Conservation (phyloP, 495 filamentous ascomycete species). For the Xylaria nigripes region DNA sequence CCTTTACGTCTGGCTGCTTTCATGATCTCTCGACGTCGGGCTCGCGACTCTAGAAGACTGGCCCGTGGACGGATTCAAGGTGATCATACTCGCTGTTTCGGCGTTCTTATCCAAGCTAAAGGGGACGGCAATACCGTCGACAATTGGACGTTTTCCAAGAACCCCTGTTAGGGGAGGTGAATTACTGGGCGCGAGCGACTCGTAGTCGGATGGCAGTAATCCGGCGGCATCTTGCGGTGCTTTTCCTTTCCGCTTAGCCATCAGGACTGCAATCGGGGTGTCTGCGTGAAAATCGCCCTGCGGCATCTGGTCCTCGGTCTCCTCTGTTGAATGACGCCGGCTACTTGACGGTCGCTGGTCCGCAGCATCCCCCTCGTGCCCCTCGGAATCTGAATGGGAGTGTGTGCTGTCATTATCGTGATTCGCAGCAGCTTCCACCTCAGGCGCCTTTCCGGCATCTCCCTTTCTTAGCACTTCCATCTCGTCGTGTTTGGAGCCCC, state of each 20-base stretch:
- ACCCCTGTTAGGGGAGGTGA: conserved; percentile 27
- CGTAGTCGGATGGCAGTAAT: conserved; percentile 4
- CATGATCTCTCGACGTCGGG: conserved; percentile 15
- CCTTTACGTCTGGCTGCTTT: too few relatives aligned
- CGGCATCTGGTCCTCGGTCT: conserved; percentile 30
- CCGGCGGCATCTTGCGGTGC: conserved; percentile 5
- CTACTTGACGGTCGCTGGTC: conserved; percentile 4
- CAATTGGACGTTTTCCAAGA: conserved; percentile 39
- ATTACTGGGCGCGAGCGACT: conserved; percentile 16
- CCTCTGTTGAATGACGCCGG: conserved; percentile 31
- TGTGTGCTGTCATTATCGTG: conserved; percentile 33
- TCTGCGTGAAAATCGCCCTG: conserved; percentile 21
- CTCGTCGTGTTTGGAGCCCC: conserved; percentile 84
- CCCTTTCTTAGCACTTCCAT: conserved; percentile 50
- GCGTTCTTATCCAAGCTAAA: conserved; percentile 42
- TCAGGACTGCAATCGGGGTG: conserved; percentile 25
- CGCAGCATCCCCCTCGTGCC: conserved; percentile 21
- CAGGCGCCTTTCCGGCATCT: conserved; percentile 27
- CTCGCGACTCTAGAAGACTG: conserved; percentile 17
- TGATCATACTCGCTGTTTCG: conserved; percentile 49
- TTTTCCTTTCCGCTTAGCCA: conserved; percentile 22
- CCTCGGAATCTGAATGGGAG: conserved; percentile 28
- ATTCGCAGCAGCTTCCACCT: conserved; percentile 17
- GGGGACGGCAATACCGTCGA: conserved; percentile 44
- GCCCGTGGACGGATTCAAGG: conserved; percentile 32